These are phyloP conservation scores for Saraca asoca DNA, from an alignment of 331 rosid species.

Conservation along the genomic window DNA sequence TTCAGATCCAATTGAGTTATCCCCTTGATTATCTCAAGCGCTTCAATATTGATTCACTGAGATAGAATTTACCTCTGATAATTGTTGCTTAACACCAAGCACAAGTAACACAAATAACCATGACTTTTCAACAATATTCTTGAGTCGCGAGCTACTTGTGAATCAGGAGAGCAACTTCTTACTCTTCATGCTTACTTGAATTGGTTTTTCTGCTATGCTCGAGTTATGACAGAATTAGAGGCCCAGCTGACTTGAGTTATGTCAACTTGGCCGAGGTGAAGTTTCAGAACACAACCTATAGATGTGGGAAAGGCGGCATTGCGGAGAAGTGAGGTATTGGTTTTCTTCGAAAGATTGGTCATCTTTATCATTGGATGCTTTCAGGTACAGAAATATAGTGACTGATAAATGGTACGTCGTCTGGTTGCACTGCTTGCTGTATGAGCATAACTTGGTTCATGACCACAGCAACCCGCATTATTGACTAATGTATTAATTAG, in stretches of 20 bases:
- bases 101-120: background rate
- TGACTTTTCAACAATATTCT: background rate
- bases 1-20: constrained; percentile 51
- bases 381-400: constrained; percentile 11
- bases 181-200: background rate
- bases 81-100: background rate
- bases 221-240: constrained; percentile 6
- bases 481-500: constrained; percentile 15
- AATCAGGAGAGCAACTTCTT: background rate
- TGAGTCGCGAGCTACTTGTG: background rate
- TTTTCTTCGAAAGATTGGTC: constrained; percentile 6
- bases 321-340: background rate
- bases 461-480: constrained; percentile 1
- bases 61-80: constrained; percentile 13
- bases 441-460: constrained; percentile 8
- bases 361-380: too few species aligned
- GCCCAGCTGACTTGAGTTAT: background rate
- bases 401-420: background rate
- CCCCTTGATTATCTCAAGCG: constrained; percentile 52
- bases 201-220: background rate
- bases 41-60: constrained; percentile 10
- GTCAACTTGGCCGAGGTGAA: constrained; percentile 6
- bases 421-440: background rate
- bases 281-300: background rate
- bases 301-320: constrained; percentile 16